Percentiles rank a stretch among this genome's conserved stretches.
Conservation (phyloP, 179 eudicot species). For the Silene vulgaris region DNA sequence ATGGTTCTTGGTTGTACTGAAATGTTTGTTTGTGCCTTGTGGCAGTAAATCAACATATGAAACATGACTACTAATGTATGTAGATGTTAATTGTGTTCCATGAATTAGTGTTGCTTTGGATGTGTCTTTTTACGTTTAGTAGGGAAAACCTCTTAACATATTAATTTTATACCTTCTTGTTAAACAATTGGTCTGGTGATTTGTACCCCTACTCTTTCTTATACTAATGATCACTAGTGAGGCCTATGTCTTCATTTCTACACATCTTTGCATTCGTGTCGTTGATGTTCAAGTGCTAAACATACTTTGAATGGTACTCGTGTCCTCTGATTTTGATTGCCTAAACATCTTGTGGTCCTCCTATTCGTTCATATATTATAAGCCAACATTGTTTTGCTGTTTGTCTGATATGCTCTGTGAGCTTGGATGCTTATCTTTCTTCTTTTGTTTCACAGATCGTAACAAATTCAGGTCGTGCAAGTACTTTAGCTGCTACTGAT, state of each 20-base stretch:
- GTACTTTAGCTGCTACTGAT: conserved; percentile 90
- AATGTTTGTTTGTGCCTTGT: not conserved
- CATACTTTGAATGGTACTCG: not conserved
- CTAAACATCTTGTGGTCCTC: not conserved
- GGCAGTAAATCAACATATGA: not conserved
- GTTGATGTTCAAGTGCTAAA: not conserved
- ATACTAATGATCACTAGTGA: not conserved
- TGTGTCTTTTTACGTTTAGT: conserved; percentile 12
- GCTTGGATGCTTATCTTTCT: not conserved
- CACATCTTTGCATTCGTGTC: not conserved
- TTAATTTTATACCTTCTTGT: not conserved
- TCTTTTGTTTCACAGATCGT: conserved; percentile 53
- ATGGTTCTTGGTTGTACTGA: not conserved
- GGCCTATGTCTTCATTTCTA: not conserved
- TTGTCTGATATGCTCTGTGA: not conserved
- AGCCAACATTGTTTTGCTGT: not conserved
- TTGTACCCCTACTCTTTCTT: not conserved
- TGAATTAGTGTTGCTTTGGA: not conserved
- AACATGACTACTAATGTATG: not conserved
- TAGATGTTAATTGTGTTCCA: not conserved
- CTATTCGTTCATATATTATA: not conserved
- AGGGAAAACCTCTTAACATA: not conserved
- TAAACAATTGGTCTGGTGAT: not conserved
- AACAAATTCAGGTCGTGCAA: conserved; percentile 95
- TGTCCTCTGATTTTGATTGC: not conserved